Conservation (phyloP, 257 asterid species). For the Avicennia marina region DNA sequence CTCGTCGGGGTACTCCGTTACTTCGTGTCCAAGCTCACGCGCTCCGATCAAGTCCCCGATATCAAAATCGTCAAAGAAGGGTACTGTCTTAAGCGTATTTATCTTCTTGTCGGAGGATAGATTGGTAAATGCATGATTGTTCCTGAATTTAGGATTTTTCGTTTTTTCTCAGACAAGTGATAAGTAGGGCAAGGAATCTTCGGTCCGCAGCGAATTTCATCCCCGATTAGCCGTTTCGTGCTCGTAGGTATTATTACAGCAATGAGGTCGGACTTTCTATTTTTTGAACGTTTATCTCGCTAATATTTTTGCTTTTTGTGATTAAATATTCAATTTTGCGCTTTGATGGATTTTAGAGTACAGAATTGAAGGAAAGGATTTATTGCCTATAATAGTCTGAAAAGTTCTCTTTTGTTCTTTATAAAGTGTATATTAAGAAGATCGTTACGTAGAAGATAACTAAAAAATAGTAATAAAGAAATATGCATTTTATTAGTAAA, state of each 20-base stretch:
- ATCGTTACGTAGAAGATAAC: too few relatives aligned
- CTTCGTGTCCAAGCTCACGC: constrained; percentile 90
- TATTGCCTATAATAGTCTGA: too few relatives aligned
- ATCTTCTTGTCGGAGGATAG: not conserved
- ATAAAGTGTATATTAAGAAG: too few relatives aligned
- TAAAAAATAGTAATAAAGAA: too few relatives aligned
- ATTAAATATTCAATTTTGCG: too few relatives aligned
- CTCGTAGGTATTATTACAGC: constrained; percentile 68
- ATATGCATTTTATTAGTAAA: too few relatives aligned
- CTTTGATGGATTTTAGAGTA: too few relatives aligned
- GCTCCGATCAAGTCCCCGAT: constrained; percentile 81
- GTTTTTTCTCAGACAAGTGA: constrained; percentile 56
- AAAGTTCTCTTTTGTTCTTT: too few relatives aligned
- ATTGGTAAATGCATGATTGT: not conserved
- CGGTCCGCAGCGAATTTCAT: constrained; percentile 89
- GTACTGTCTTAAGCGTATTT: constrained; percentile 21
- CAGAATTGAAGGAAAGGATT: too few relatives aligned
- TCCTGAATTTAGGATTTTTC: constrained; percentile 6
- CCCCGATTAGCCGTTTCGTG: constrained; percentile 83
- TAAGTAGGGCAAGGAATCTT: constrained; percentile 88
- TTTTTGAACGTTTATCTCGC: too few relatives aligned
- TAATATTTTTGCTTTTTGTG: too few relatives aligned
- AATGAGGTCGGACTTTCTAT: constrained; percentile 54
- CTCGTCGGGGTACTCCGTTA: constrained; percentile 91
- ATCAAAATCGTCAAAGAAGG: constrained; percentile 90